Evolutionary conservation across 768 basidiomycete genomes (phyloP).

Genomic region (Kwoniella bestiolae): DNA sequence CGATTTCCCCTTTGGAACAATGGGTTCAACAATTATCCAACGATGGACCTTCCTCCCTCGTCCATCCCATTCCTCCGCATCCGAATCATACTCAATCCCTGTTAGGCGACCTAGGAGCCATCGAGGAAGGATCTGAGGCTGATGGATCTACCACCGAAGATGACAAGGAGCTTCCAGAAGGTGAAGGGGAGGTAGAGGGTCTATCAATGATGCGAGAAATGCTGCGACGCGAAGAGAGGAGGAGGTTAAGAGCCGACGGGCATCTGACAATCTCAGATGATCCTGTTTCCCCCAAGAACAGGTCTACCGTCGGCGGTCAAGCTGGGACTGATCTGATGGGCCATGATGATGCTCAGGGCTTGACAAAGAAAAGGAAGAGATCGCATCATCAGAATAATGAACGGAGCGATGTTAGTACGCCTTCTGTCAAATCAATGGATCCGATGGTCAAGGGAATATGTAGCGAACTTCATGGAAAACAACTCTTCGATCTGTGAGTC

Average conservation of each 20-base stretch:
- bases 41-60: neutral
- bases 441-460: slow-evolving; percentile 36
- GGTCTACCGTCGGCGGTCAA: no score
- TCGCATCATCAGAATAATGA: neutral
- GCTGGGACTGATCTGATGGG: no score
- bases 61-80: no score
- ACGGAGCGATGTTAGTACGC: slow-evolving; percentile 7
- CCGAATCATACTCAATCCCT: no score
- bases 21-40: slow-evolving; percentile 12
- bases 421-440: slow-evolving; percentile 21
- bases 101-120: neutral
- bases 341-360: no score
- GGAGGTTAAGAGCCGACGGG: slow-evolving; percentile 8
- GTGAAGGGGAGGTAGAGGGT: neutral
- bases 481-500: slow-evolving; percentile 42
- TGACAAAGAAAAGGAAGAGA: slow-evolving; percentile 5
- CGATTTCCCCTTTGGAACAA: no score
- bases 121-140: neutral
- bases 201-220: slow-evolving; percentile 14
- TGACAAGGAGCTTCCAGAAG: neutral
- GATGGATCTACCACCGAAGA: neutral
- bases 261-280: slow-evolving; percentile 5
- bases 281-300: no score
- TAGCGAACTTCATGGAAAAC: slow-evolving; percentile 26
- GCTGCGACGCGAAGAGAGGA: slow-evolving; percentile 5